Base-by-base conservation (phyloP, 2,329 filamentous ascomycete genomes). In the Xylariaceae sp. region DNA sequence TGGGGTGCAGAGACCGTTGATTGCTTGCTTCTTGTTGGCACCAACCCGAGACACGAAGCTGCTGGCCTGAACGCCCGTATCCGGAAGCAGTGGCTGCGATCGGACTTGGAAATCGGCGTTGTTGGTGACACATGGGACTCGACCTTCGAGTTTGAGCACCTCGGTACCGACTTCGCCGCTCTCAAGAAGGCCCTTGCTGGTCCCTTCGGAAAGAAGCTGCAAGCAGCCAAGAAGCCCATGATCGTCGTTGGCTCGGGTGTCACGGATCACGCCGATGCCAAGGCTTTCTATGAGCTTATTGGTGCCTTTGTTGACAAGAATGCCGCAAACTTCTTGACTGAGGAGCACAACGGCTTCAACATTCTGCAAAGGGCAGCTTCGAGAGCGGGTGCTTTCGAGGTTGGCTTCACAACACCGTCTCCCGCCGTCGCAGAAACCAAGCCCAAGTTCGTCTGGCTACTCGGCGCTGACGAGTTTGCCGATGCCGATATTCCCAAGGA, bases 331-430 rank as follows among this genome's bases (percentile, higher is more conserved):
- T 97, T 99, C 82, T 80, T 85, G 71, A 96, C 91, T 5, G 80
- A 87, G 16, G 92, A 96, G 75, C 98, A 96, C 92, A 95, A 96
- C 74, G 95, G 94, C 59, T 99, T 94, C 84, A 99, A 97, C 74
- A 87, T 99, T 60, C 87, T 99, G 49, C 95, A 99, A 78, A 88
- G 94, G 64, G 90, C 92, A 61, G 95, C 95, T 58, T 97, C 95
- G 61, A 89, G 94, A 67, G 90, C 90, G 33, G 95, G 92, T 73
- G 95, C 95, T 60, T 99, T 92, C 73, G 95, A 99, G 78, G 87
- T 99, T 68, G 95, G 95, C 70, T 99, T 97, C 78, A 91, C 91
- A 31, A 88, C 92, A 12, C 91, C 93, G 45, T 96, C 92, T 14
- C 78, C 87, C 1, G 85, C 87, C 64, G 91, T 96, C 62, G 90